Percentiles rank a stretch among this genome's conserved stretches.
Evolutionary conservation across 768 basidiomycete species (phyloP).

Genomic region (Leccinum uliginosum): DNA sequence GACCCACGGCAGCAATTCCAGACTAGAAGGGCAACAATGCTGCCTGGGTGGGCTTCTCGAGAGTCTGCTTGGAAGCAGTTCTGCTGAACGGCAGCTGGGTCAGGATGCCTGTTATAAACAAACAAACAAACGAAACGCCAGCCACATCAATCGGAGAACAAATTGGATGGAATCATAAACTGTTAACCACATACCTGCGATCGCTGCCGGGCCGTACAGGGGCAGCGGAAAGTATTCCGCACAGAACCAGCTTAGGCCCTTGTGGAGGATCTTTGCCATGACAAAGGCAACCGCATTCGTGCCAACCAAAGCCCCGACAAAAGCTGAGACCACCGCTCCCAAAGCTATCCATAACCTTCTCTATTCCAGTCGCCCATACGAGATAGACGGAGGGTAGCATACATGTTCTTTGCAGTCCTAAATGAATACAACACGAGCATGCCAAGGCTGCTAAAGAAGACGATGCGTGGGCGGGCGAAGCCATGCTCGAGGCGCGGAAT

Average conservation of each 20-base stretch:
- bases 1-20: constrained; percentile 50
- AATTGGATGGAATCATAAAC: not conserved
- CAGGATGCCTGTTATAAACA: constrained; percentile 50
- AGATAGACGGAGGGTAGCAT: constrained; percentile 48
- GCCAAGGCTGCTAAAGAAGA: constrained; percentile 75
- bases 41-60: constrained; percentile 60
- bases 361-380: constrained; percentile 31
- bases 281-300: constrained; percentile 71
- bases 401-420: constrained; percentile 61
- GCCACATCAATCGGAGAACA: not conserved
- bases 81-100: constrained; percentile 51
- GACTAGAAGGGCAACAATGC: constrained; percentile 61
- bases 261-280: constrained; percentile 58
- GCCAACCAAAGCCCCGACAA: constrained; percentile 53
- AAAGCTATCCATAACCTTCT: constrained; percentile 37
- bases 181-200: constrained; percentile 51
- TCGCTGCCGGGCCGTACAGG: constrained; percentile 71
- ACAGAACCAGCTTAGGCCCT: constrained; percentile 83
- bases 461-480: constrained; percentile 52
- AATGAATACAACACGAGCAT: constrained; percentile 73
- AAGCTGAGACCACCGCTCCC: constrained; percentile 46
- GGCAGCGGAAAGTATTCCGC: constrained; percentile 58
- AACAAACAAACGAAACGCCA: not conserved
- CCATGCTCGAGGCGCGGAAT: constrained; percentile 56
- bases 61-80: constrained; percentile 24